phyloP scores from a whole-genome alignment of 352 stramenopile species.

The Aphanomyces euteiches region DNA sequence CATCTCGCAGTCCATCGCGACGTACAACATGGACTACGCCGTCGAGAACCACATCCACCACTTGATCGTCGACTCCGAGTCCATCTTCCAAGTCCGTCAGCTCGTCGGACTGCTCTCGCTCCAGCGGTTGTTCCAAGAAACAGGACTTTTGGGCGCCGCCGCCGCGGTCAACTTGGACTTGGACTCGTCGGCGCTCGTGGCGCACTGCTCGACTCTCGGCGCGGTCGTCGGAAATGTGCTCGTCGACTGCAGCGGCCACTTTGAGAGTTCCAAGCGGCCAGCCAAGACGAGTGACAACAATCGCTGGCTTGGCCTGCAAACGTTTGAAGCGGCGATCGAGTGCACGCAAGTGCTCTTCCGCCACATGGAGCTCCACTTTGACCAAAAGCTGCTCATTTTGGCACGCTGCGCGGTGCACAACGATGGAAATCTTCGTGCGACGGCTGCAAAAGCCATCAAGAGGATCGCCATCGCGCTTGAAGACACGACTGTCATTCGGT shows the following conservation, averaged over 20 bases:
- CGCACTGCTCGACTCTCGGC: conserved; percentile 39
- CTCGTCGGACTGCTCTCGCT: conserved; percentile 60
- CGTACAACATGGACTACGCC: conserved; percentile 67
- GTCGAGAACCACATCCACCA: conserved; percentile 63
- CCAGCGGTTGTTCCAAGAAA: conserved; percentile 6
- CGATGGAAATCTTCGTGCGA: conserved; percentile 40
- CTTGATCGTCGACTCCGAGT: conserved; percentile 53
- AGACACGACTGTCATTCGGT: conserved; percentile 41
- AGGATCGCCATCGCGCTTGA: conserved; percentile 33
- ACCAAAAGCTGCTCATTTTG: conserved; percentile 64
- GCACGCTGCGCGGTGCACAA: conserved; percentile 50
- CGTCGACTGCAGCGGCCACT: conserved; percentile 61
- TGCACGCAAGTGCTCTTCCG: conserved; percentile 48
- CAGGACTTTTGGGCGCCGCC: background rate
- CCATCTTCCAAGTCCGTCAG: conserved; percentile 66
- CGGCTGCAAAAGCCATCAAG: conserved; percentile 41
- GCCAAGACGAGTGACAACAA: conserved; percentile 44
- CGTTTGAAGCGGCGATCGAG: conserved; percentile 45
- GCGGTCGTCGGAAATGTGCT: conserved; percentile 61
- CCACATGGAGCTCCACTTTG: conserved; percentile 46
- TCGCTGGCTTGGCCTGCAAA: conserved; percentile 46
- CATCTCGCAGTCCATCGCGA: conserved; percentile 52
- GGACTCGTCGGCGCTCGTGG: conserved; percentile 41
- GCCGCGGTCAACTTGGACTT: conserved; percentile 20
- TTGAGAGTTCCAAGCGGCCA: conserved; percentile 34